Evolutionary conservation across 129 eudicot genomes (phyloP).

Genomic region (Tagetes patula): DNA sequence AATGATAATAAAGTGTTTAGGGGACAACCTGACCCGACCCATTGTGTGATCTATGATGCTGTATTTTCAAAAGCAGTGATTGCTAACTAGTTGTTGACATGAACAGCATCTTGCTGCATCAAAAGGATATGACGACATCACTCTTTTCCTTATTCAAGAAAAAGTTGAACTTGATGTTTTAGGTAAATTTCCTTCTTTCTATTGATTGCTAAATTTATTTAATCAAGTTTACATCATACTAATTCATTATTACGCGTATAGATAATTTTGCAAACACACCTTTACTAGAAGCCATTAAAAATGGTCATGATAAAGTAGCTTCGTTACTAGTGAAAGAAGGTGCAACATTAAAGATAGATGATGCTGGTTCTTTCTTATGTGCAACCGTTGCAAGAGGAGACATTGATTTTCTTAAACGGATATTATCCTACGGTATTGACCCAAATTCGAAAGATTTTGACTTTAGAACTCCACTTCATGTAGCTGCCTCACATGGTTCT

Average conservation of each 20-base stretch:
- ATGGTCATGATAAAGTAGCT: slow-evolving; percentile 75
- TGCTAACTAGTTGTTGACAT: slow-evolving; percentile 25
- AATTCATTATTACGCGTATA: slow-evolving; percentile 20
- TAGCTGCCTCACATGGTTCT: slow-evolving; percentile 83
- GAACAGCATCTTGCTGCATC: slow-evolving; percentile 95
- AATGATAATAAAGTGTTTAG: neutral
- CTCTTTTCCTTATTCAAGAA: slow-evolving; percentile 73
- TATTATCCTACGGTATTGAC: slow-evolving; percentile 69
- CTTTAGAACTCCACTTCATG: slow-evolving; percentile 82
- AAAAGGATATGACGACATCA: slow-evolving; percentile 72
- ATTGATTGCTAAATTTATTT: neutral
- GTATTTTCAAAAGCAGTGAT: neutral
- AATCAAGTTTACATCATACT: neutral
- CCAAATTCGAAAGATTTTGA: slow-evolving; percentile 84
- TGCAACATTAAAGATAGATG: slow-evolving; percentile 59
- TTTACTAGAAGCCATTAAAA: slow-evolving; percentile 79
- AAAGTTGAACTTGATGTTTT: slow-evolving; percentile 52
- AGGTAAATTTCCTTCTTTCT: slow-evolving; percentile 40
- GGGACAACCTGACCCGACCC: neutral
- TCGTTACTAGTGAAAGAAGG: slow-evolving; percentile 70
- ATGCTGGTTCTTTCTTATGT: slow-evolving; percentile 74
- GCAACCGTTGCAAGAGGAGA: slow-evolving; percentile 73
- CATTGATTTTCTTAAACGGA: slow-evolving; percentile 55
- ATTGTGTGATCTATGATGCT: neutral
- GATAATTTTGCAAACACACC: slow-evolving; percentile 90